Conservation (phyloP, 352 stramenopile genomes). For the Pythium volutum region DNA sequence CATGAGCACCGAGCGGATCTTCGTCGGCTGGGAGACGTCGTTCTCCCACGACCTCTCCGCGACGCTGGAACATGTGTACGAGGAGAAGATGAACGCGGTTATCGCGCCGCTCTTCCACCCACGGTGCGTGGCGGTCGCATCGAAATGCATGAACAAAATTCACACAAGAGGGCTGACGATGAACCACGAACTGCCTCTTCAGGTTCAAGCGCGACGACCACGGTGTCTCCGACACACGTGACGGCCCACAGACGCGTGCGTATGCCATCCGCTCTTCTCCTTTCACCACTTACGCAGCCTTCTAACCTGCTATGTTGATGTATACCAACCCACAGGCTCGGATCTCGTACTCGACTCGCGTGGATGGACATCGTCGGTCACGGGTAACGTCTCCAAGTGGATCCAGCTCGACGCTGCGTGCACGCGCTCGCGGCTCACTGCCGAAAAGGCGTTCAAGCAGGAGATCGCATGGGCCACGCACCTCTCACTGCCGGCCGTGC, state of each 20-base stretch:
- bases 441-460: constrained; percentile 83
- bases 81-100: constrained; percentile 79
- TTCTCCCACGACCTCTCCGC: constrained; percentile 67
- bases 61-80: constrained; percentile 58
- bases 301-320: neutral
- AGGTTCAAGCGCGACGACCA: constrained; percentile 74
- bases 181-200: too few relatives aligned
- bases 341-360: constrained; percentile 83
- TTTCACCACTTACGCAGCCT: neutral
- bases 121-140: constrained; percentile 29
- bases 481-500: constrained; percentile 93
- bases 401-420: constrained; percentile 64
- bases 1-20: constrained; percentile 48
- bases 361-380: constrained; percentile 79
- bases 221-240: constrained; percentile 53
- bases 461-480: constrained; percentile 96
- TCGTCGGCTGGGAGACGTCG: constrained; percentile 74
- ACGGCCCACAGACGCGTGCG: constrained; percentile 57
- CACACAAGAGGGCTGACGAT: neutral
- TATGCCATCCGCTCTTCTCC: neutral
- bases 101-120: constrained; percentile 83
- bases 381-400: constrained; percentile 79
- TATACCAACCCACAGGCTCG: constrained; percentile 37
- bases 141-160: neutral
- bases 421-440: constrained; percentile 35